A percentile compares a stretch with the other conserved stretches of the same genome.
Conservation (phyloP, 148 eudicot genomes). For the Vaccinium myrtillus region DNA sequence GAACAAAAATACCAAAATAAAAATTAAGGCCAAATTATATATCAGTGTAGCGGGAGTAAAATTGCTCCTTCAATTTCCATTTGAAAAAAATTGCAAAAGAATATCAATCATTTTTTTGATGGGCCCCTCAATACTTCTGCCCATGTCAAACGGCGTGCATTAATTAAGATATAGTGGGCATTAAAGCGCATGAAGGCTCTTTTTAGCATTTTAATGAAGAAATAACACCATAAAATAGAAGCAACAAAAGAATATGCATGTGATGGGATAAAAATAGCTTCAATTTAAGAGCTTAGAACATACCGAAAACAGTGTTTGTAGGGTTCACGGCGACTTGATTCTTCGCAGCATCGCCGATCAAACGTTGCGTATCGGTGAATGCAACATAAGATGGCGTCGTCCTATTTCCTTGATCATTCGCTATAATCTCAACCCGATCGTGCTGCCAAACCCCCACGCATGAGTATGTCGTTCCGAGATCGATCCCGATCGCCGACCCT, state of each 20-base stretch:
- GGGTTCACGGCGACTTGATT: constrained; percentile 21
- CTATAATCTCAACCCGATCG: constrained; percentile 16
- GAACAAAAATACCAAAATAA: no score
- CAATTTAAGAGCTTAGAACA: not conserved
- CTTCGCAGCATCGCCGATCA: constrained; percentile 17
- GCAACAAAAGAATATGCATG: not conserved
- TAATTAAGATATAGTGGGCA: not conserved
- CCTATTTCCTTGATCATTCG: constrained; percentile 22
- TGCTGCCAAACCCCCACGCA: constrained; percentile 24
- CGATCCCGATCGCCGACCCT: constrained; percentile 16
- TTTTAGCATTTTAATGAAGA: not conserved
- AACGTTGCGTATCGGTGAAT: constrained; percentile 21
- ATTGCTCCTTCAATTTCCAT: no score
- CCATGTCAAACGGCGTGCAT: not conserved
- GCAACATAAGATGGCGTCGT: constrained; percentile 22
- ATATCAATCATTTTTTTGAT: no score
- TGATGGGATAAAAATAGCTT: not conserved
- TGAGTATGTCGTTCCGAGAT: constrained; percentile 22
- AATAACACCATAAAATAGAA: not conserved
- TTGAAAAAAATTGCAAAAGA: no score
- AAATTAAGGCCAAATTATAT: no score
- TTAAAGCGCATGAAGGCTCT: not conserved
- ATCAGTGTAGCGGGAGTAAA: no score
- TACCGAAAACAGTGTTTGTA: constrained; percentile 18
- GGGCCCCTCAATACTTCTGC: no score